These are phyloP conservation scores for Pneumocystis carinii DNA, from an alignment of 1,139 yeast species.

Conservation along the genomic window DNA sequence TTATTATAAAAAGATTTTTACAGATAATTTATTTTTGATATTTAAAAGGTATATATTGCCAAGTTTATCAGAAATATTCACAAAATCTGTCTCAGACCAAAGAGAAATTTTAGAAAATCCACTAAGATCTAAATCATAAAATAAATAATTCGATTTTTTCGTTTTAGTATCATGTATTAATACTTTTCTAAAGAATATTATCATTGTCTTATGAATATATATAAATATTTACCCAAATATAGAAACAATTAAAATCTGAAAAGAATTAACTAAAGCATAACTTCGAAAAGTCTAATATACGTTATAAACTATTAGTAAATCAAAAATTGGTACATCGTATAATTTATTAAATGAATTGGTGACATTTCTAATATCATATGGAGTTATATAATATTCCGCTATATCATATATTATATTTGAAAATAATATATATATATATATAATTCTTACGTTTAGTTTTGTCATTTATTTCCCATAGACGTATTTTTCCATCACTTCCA, in stretches of 20 bases:
- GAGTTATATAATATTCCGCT: neutral
- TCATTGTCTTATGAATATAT: neutral
- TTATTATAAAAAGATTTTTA: neutral
- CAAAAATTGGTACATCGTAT: neutral
- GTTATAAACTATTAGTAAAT: neutral
- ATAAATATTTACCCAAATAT: neutral
- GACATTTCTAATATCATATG: neutral
- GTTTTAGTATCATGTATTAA: neutral
- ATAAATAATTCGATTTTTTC: neutral
- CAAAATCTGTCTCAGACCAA: neutral
- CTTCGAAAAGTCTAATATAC: neutral
- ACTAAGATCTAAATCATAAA: neutral
- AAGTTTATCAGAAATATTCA: neutral
- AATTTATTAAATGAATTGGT: neutral
- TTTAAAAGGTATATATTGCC: neutral
- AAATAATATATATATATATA: neutral
- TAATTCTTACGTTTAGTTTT: constrained; percentile 4
- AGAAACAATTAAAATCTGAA: neutral
- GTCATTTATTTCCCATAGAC: constrained; percentile 40
- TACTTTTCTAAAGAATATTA: neutral
- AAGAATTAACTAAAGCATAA: neutral
- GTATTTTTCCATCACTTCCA: constrained; percentile 77
- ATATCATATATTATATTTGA: neutral
- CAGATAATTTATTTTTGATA: neutral
- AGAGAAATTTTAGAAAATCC: neutral